A percentile compares a stretch with the other conserved stretches of the same genome.
phyloP scores from a whole-genome alignment of 192 early-diverging fungal species.

The Kappamyces sp. region DNA sequence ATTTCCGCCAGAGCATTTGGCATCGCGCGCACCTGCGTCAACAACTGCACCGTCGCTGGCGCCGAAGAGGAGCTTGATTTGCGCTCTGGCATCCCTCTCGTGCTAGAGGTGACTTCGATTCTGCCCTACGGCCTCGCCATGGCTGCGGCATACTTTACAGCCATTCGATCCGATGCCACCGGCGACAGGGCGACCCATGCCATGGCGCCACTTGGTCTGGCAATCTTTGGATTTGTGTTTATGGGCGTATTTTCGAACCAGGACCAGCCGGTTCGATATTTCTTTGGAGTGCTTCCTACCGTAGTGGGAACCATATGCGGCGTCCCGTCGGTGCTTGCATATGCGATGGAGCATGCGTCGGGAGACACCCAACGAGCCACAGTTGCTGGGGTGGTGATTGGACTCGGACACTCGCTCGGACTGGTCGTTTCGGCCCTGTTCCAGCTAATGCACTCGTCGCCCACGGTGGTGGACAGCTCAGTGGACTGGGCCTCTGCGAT shows the following conservation, averaged over 20 bases:
- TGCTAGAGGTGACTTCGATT: conserved; percentile 17
- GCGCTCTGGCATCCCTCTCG: conserved; percentile 11
- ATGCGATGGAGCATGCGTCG: conserved; percentile 21
- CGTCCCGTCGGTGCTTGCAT: conserved; percentile 24
- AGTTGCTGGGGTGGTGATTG: conserved; percentile 8
- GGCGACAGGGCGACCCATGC: conserved; percentile 25
- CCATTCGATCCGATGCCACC: conserved; percentile 20
- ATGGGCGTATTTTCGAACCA: conserved; percentile 18
- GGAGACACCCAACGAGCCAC: conserved; percentile 14
- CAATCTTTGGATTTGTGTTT: conserved; percentile 21
- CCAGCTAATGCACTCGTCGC: conserved; percentile 3
- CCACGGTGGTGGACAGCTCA: conserved; percentile 1
- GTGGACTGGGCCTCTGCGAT: conserved; percentile 15
- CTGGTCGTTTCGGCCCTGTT: conserved; percentile 9
- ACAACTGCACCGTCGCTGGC: neutral
- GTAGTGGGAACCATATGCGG: conserved; percentile 20
- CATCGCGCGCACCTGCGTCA: neutral
- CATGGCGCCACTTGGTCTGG: conserved; percentile 16
- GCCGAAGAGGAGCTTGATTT: neutral
- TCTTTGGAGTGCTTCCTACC: conserved; percentile 23
- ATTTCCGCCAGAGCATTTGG: conserved; percentile 20
- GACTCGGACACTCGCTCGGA: neutral
- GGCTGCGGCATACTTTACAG: neutral
- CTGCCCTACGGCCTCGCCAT: conserved; percentile 19
- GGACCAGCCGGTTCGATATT: conserved; percentile 16